phyloP scores from a whole-genome alignment of 2,329 filamentous ascomycete species.

The Ramularia collo-cygni region DNA sequence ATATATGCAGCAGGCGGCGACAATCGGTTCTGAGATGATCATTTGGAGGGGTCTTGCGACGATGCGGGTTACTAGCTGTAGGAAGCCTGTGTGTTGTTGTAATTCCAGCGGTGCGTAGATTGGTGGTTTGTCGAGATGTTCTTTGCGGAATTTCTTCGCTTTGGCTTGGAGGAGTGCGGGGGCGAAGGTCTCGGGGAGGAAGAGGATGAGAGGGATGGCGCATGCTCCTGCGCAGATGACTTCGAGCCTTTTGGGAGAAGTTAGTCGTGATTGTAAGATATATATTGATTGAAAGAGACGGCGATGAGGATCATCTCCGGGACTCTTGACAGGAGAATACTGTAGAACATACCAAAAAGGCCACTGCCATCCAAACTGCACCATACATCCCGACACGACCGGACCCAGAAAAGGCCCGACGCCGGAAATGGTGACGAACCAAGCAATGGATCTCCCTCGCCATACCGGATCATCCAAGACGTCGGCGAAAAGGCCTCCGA shows the following conservation, averaged over 20 bases:
- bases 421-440: conserved; percentile 13
- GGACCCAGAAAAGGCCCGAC: conserved; percentile 11
- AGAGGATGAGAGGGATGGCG: conserved; percentile 29
- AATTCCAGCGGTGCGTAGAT: conserved; percentile 58
- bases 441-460: conserved; percentile 12
- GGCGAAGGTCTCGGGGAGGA: conserved; percentile 38
- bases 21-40: conserved; percentile 62
- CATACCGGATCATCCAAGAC: conserved; percentile 11
- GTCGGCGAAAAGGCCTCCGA: conserved; percentile 14
- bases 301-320: too few species aligned
- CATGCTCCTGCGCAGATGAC: conserved; percentile 10
- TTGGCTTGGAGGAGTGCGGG: conserved; percentile 33
- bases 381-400: conserved; percentile 10
- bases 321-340: too few species aligned
- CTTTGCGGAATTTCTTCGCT: conserved; percentile 50
- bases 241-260: conserved; percentile 9
- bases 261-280: too few species aligned
- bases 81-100: conserved; percentile 51
- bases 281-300: too few species aligned
- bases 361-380: conserved; percentile 12
- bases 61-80: conserved; percentile 56
- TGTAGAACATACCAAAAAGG: conserved; percentile 10
- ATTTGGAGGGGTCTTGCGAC: conserved; percentile 63
- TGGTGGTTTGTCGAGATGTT: too few species aligned
- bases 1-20: conserved; percentile 63